Conservation (phyloP, 108 stramenopile genomes). For the Epithemia pelagica region DNA sequence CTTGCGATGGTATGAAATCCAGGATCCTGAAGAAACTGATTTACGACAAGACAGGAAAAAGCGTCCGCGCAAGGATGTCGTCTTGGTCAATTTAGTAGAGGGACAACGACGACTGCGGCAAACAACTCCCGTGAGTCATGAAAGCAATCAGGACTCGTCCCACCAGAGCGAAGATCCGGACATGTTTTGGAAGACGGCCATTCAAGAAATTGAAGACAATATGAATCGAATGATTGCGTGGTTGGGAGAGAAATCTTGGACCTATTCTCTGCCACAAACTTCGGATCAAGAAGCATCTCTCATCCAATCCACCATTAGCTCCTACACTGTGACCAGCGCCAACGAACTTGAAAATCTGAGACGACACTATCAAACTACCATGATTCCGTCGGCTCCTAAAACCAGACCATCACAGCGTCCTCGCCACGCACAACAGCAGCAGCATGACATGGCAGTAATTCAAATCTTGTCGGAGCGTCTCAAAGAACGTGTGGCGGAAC, state of each 20-base stretch:
- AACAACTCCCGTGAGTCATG: too few species aligned
- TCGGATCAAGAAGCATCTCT: constrained; percentile 61
- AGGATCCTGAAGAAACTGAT: too few species aligned
- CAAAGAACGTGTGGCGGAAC: constrained; percentile 56
- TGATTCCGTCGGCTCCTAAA: not conserved
- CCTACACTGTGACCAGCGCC: constrained; percentile 73
- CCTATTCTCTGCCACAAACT: constrained; percentile 39
- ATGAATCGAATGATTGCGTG: constrained; percentile 35
- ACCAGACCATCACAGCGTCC: constrained; percentile 15
- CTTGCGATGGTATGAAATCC: not conserved
- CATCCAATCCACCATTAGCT: constrained; percentile 74
- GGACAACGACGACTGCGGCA: too few species aligned
- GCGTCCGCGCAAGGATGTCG: not conserved
- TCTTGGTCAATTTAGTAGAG: not conserved
- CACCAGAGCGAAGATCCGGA: too few species aligned
- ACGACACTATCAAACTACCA: constrained; percentile 29
- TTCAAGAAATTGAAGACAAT: constrained; percentile 28
- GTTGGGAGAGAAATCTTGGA: constrained; percentile 30
- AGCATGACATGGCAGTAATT: constrained; percentile 66
- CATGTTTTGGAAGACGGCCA: not conserved
- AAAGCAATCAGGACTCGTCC: too few species aligned
- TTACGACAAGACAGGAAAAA: too few species aligned
- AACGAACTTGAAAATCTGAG: constrained; percentile 74
- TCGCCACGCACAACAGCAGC: constrained; percentile 8
- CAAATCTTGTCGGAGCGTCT: constrained; percentile 53